Conservation (phyloP, 176 grass and related monocot species). For the Avena eriantha region DNA sequence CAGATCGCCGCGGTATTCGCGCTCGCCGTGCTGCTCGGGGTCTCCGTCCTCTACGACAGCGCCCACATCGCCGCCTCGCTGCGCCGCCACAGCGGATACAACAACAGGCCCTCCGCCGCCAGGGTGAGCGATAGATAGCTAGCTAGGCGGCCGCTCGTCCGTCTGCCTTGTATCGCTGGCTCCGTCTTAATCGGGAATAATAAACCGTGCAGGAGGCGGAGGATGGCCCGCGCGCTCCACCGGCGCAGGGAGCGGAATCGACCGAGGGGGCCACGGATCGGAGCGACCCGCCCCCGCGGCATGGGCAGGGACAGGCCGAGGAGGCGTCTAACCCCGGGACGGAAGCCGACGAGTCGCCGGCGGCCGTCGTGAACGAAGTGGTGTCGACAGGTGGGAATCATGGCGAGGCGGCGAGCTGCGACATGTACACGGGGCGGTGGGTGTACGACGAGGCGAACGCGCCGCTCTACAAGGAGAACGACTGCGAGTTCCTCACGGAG, state of each 20-base stretch:
- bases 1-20: constrained; percentile 71
- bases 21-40: constrained; percentile 45
- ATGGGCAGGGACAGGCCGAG: neutral
- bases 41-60: constrained; percentile 69
- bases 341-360: constrained; percentile 23
- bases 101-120: constrained; percentile 36
- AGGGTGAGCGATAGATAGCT: constrained; percentile 4
- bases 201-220: constrained; percentile 38
- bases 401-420: constrained; percentile 47
- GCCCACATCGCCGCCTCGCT: constrained; percentile 60
- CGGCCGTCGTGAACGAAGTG: constrained; percentile 10
- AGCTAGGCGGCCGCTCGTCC: neutral
- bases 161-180: neutral
- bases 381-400: neutral
- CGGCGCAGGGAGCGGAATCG: constrained; percentile 40
- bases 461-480: constrained; percentile 69
- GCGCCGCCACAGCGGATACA: constrained; percentile 40
- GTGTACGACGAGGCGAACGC: constrained; percentile 66
- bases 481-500: constrained; percentile 85
- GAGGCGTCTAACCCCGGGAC: neutral
- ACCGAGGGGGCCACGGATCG: constrained; percentile 16
- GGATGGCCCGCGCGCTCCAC: neutral
- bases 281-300: constrained; percentile 22
- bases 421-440: constrained; percentile 71
- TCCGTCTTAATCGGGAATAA: neutral